These are phyloP conservation scores for Umbelopsis sp. DNA, from an alignment of 192 early-diverging fungal species.

Conservation along the genomic window DNA sequence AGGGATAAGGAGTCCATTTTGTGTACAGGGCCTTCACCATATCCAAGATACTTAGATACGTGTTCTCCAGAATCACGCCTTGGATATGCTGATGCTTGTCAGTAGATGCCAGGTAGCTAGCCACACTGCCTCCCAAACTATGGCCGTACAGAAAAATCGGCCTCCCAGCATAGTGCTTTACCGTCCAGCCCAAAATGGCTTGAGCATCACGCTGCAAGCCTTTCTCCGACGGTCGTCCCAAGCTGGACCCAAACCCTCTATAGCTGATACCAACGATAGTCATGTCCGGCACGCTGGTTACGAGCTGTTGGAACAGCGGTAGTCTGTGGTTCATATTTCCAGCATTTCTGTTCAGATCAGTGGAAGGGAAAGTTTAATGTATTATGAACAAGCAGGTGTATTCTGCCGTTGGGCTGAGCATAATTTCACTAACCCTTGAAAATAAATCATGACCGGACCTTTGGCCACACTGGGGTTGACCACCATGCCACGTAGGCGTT, in stretches of 20 bases:
- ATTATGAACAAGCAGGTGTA: no score
- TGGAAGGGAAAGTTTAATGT: neutral
- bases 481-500: neutral
- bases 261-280: conserved; percentile 39
- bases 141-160: conserved; percentile 45
- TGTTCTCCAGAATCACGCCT: conserved; percentile 48
- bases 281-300: conserved; percentile 26
- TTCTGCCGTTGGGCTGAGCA: no score
- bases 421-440: conserved; percentile 38
- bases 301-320: conserved; percentile 30
- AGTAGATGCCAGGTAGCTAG: conserved; percentile 32
- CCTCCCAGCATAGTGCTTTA: conserved; percentile 6
- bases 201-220: conserved; percentile 37
- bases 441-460: conserved; percentile 44
- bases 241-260: conserved; percentile 43
- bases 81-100: conserved; percentile 12
- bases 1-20: conserved; percentile 42
- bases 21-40: conserved; percentile 45
- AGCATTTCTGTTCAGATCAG: conserved; percentile 36
- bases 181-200: conserved; percentile 29
- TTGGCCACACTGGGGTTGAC: neutral
- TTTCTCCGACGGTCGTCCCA: conserved; percentile 37
- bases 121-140: conserved; percentile 44
- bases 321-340: conserved; percentile 45
- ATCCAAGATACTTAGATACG: conserved; percentile 40